These are phyloP conservation scores for Blastosporella zonata DNA, from an alignment of 1,284 basidiomycete species.

Conservation along the genomic window DNA sequence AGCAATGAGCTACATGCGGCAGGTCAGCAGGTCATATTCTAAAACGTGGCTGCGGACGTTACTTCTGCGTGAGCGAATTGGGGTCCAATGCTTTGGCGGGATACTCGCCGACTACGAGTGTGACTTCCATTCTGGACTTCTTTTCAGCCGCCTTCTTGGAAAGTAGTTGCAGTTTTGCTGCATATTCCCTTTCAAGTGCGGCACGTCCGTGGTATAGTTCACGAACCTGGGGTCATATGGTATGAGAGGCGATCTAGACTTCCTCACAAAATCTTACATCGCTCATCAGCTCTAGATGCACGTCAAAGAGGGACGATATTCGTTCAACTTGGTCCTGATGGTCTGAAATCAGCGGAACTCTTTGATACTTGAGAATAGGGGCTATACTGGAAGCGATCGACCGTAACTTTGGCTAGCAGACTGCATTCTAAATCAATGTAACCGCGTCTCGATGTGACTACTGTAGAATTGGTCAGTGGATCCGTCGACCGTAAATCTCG, in stretches of 20 bases:
- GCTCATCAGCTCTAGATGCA: constrained; percentile 58
- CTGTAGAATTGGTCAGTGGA: too few relatives aligned
- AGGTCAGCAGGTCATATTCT: constrained; percentile 7
- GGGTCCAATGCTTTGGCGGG: constrained; percentile 64
- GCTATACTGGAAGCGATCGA: constrained; percentile 45
- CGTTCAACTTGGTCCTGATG: constrained; percentile 57
- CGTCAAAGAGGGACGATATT: constrained; percentile 50
- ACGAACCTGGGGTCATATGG: constrained; percentile 46
- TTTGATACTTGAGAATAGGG: constrained; percentile 8
- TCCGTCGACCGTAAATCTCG: too few relatives aligned
- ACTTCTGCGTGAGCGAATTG: constrained; percentile 55
- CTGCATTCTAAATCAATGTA: constrained; percentile 9
- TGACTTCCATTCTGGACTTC: constrained; percentile 55
- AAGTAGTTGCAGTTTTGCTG: constrained; percentile 61
- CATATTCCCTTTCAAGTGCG: constrained; percentile 73
- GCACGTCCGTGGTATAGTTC: constrained; percentile 67
- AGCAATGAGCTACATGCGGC: constrained; percentile 55
- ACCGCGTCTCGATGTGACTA: too few relatives aligned
- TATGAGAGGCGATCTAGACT: constrained; percentile 1
- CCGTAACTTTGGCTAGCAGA: constrained; percentile 39
- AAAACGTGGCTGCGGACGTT: constrained; percentile 4
- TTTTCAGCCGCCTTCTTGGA: constrained; percentile 68
- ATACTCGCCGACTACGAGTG: constrained; percentile 60
- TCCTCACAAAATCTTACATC: constrained; percentile 45
- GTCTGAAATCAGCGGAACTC: constrained; percentile 7